These are phyloP conservation scores for Colletotrichum tropicale DNA, from an alignment of 2,329 filamentous ascomycete species.

Conservation along the genomic window DNA sequence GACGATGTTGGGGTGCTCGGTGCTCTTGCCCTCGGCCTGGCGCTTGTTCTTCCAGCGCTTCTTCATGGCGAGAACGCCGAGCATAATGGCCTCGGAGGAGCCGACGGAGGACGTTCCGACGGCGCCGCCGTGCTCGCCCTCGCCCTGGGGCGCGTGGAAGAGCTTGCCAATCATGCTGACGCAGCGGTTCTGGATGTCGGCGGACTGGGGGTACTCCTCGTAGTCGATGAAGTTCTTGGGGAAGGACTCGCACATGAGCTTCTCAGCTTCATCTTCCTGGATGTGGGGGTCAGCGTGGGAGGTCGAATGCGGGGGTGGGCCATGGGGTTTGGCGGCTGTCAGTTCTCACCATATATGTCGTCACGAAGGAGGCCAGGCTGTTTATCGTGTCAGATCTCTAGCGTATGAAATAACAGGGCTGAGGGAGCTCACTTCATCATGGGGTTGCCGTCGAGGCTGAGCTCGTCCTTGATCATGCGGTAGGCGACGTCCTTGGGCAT, in stretches of 20 bases:
- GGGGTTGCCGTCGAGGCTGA: constrained; percentile 89
- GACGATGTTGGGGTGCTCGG: constrained; percentile 84
- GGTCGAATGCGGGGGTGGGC: not conserved
- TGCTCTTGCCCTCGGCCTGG: constrained; percentile 80
- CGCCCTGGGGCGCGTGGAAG: constrained; percentile 75
- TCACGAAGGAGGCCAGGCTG: constrained; percentile 90
- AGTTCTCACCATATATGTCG: constrained; percentile 82
- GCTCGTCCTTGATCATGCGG: constrained; percentile 93
- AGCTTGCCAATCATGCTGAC: constrained; percentile 89
- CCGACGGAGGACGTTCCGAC: constrained; percentile 90
- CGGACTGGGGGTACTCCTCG: constrained; percentile 81
- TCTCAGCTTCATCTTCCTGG: constrained; percentile 91
- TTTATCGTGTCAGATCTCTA: not conserved
- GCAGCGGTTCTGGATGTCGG: constrained; percentile 90
- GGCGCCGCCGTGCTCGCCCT: constrained; percentile 61
- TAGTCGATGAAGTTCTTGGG: constrained; percentile 96
- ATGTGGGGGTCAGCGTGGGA: constrained; percentile 6
- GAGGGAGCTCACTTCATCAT: constrained; percentile 71
- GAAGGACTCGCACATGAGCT: constrained; percentile 92
- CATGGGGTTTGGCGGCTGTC: not conserved
- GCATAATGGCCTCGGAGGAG: constrained; percentile 88
- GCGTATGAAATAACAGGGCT: not conserved
- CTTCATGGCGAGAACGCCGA: constrained; percentile 90
- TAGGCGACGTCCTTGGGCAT: constrained; percentile 96
- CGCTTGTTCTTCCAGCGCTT: constrained; percentile 90